Conservation (phyloP, 2,329 filamentous ascomycete species). For the Triangularia setosa region DNA sequence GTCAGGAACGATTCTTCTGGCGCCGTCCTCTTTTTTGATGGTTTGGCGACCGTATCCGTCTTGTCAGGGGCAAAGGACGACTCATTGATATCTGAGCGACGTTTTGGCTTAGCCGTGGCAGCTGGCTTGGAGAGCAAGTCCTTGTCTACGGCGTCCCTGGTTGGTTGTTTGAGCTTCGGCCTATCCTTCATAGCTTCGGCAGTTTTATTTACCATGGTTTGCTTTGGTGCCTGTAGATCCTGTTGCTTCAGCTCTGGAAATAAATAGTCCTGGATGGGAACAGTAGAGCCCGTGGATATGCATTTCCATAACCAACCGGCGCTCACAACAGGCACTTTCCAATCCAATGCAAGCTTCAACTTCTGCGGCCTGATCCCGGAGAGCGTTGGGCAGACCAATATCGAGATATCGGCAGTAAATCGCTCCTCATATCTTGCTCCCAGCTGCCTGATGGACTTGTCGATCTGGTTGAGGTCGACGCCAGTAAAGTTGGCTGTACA, state of each 20-base stretch:
- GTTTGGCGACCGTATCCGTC: constrained; percentile 4
- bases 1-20: constrained; percentile 14
- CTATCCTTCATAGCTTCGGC: constrained; percentile 1
- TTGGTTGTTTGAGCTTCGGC: not conserved
- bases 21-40: not conserved
- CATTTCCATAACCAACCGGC: constrained; percentile 84
- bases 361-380: constrained; percentile 66
- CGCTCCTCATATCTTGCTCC: constrained; percentile 79
- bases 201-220: constrained; percentile 10
- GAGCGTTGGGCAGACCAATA: constrained; percentile 69
- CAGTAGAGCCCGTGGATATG: constrained; percentile 53
- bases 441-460: constrained; percentile 69
- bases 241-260: constrained; percentile 44
- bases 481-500: constrained; percentile 80
- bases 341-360: constrained; percentile 68
- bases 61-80: constrained; percentile 17
- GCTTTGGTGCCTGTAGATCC: constrained; percentile 12
- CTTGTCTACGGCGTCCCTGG: constrained; percentile 11
- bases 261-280: constrained; percentile 44
- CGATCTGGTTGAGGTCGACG: constrained; percentile 80
- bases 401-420: constrained; percentile 65
- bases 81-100: constrained; percentile 15
- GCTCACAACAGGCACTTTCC: constrained; percentile 75
- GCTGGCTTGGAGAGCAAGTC: constrained; percentile 18
- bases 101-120: constrained; percentile 12